phyloP scores from a whole-genome alignment of 441 rosid genomes.

The Populus hybrid region DNA sequence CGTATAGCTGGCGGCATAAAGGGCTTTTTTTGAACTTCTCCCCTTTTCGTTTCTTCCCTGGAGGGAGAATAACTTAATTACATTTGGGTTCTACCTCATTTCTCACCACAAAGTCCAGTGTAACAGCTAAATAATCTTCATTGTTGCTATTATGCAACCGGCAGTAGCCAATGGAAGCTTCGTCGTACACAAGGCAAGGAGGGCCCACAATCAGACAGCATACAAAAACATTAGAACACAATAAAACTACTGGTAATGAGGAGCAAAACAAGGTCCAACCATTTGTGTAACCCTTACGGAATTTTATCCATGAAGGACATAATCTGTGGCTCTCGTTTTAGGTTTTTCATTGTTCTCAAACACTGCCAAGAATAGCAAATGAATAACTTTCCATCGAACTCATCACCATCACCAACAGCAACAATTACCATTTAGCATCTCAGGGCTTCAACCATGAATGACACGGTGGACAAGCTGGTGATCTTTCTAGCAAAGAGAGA shows the following conservation, averaged over 20 bases:
- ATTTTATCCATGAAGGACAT: slow-evolving; percentile 24
- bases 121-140: neutral
- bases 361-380: slow-evolving; percentile 7
- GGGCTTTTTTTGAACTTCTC: neutral
- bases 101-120: neutral
- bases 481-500: slow-evolving; percentile 89
- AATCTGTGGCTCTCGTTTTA: slow-evolving; percentile 30
- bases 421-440: neutral
- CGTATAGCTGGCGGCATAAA: neutral
- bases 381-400: slow-evolving; percentile 6
- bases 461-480: slow-evolving; percentile 82
- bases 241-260: neutral
- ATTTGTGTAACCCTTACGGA: neutral
- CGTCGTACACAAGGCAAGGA: neutral
- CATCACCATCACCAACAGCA: neutral
- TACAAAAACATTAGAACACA: neutral
- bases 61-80: neutral
- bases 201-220: neutral
- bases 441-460: slow-evolving; percentile 37
- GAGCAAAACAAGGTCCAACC: slow-evolving; percentile 21
- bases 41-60: neutral
- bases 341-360: neutral
- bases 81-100: neutral
- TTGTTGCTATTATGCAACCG: neutral
- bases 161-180: neutral